A percentile compares a stretch with the other conserved stretches of the same genome.
Conservation (phyloP, 441 rosid species). For the Croton laevigatus region DNA sequence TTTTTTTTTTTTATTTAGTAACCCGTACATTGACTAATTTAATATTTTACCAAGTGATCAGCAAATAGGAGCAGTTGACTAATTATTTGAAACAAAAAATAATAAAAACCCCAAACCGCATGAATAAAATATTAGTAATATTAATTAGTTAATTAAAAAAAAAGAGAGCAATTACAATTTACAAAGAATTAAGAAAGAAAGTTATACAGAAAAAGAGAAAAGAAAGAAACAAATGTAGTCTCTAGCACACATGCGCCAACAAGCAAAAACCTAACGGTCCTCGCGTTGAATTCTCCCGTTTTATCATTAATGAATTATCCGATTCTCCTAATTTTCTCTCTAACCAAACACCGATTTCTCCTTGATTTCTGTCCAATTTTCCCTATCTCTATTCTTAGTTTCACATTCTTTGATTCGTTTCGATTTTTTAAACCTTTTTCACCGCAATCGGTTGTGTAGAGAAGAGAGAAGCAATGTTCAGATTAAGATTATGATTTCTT, state of each 20-base stretch:
- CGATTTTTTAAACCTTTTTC: background rate
- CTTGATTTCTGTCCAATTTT: background rate
- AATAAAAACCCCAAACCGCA: no score
- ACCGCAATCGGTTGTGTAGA: constrained; percentile 17
- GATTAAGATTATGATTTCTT: constrained; percentile 17
- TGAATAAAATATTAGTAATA: no score
- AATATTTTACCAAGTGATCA: no score
- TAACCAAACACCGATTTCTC: constrained; percentile 4
- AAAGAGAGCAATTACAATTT: no score
- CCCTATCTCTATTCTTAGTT: constrained; percentile 5
- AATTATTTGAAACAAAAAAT: no score
- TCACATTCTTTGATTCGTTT: constrained; percentile 18
- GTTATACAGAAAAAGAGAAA: background rate
- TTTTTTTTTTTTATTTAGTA: no score
- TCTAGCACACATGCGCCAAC: background rate
- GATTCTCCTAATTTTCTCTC: background rate
- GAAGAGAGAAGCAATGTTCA: constrained; percentile 3
- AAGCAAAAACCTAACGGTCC: constrained; percentile 49
- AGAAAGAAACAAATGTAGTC: background rate
- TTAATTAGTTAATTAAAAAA: no score
- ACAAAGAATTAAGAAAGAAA: background rate
- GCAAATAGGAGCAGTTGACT: no score
- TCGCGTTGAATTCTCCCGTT: constrained; percentile 28
- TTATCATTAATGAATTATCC: background rate
- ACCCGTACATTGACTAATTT: no score